Conservation (phyloP, 75 land plant species). For the Pseudotsuga menziesii region DNA sequence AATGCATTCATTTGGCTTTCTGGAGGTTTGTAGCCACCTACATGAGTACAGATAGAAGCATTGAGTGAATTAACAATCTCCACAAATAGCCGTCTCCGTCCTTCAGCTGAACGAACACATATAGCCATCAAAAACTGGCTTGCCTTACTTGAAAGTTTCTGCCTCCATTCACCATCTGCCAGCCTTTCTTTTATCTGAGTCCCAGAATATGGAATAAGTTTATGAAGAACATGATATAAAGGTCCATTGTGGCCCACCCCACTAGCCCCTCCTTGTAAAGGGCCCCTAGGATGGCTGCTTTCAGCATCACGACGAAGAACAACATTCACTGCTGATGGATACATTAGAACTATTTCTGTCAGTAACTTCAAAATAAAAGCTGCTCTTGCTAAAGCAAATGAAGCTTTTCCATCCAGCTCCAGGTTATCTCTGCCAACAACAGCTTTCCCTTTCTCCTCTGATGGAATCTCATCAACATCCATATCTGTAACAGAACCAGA, state of each 20-base stretch:
- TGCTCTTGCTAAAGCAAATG: conserved; percentile 76
- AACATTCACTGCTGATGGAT: conserved; percentile 75
- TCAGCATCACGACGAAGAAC: conserved; percentile 93
- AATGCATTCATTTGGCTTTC: conserved; percentile 54
- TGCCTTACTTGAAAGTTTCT: conserved; percentile 72
- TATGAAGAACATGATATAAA: conserved; percentile 82
- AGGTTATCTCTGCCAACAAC: conserved; percentile 39
- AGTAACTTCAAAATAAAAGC: conserved; percentile 83
- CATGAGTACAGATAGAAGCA: conserved; percentile 34
- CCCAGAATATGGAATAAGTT: conserved; percentile 61
- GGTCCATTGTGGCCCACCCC: conserved; percentile 55
- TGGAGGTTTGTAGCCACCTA: conserved; percentile 48
- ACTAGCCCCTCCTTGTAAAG: conserved; percentile 27
- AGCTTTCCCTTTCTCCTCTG: conserved; percentile 82
- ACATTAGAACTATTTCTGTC: conserved; percentile 84
- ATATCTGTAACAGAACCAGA: conserved; percentile 45
- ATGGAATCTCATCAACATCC: conserved; percentile 67
- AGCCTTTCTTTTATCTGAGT: conserved; percentile 52
- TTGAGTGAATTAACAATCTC: conserved; percentile 62
- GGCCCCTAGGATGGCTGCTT: conserved; percentile 44
- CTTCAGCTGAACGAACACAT: conserved; percentile 91
- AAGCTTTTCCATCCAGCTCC: conserved; percentile 34
- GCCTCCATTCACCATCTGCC: conserved; percentile 81
- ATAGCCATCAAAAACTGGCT: conserved; percentile 88
- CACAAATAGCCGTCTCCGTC: conserved; percentile 64